Conservation (phyloP, 345 rosid species). For the Syzygium jambos region DNA sequence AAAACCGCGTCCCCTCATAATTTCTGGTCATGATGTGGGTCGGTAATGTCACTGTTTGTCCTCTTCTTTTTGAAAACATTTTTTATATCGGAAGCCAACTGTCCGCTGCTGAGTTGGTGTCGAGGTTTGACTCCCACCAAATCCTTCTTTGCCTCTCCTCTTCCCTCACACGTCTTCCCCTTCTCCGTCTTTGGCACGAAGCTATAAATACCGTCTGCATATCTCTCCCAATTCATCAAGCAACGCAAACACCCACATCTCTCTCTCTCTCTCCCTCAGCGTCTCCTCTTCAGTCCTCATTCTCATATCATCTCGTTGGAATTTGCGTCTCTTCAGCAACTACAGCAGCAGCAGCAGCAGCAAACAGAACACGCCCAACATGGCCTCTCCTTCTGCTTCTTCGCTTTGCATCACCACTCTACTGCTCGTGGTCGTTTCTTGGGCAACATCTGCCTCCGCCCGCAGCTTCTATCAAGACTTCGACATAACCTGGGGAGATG, state of each 20-base stretch:
- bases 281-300: not conserved
- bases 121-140: not conserved
- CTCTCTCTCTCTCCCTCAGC: not conserved
- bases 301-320: not conserved
- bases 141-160: not conserved
- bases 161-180: not conserved
- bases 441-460: not conserved
- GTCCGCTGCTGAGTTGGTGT: not conserved
- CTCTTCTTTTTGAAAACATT: not conserved
- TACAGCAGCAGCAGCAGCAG: not conserved
- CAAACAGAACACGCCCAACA: not conserved
- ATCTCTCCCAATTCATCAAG: not conserved
- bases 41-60: not conserved
- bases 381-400: not conserved
- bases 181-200: not conserved
- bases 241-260: not conserved
- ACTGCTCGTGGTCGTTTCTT: not conserved
- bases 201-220: not conserved
- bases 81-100: not conserved
- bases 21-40: not conserved
- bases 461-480: constrained; percentile 34
- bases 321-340: not conserved
- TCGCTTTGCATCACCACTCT: not conserved
- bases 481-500: constrained; percentile 51
- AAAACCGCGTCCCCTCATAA: not conserved